A percentile compares a stretch with the other conserved stretches of the same genome.
Evolutionary conservation across 176 grass and related monocot genomes (phyloP).

Genomic region (Sorghum bicolor): DNA sequence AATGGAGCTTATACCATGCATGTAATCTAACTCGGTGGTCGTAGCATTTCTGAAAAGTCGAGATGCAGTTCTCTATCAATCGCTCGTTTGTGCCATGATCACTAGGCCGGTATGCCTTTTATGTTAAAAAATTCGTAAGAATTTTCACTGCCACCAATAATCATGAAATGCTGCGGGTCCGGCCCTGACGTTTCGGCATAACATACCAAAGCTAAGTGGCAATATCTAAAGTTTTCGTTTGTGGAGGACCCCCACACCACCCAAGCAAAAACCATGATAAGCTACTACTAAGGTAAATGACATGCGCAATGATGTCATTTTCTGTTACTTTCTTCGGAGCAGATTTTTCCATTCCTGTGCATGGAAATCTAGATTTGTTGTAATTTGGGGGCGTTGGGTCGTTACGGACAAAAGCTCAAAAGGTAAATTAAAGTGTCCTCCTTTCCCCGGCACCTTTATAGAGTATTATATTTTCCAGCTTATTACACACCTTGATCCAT

Average conservation of each 20-base stretch:
- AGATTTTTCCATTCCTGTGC: background rate
- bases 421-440: background rate
- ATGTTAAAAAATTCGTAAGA: background rate
- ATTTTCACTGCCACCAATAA: background rate
- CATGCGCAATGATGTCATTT: constrained; percentile 46
- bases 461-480: background rate
- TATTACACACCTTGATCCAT: background rate
- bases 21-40: background rate
- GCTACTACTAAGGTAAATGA: constrained; percentile 9
- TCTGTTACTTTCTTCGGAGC: background rate
- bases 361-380: background rate
- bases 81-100: background rate
- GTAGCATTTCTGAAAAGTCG: background rate
- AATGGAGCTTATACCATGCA: background rate
- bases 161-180: background rate
- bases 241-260: too few relatives aligned
- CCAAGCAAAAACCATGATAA: too few relatives aligned
- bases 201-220: background rate
- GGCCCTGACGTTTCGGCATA: constrained; percentile 16
- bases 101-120: background rate
- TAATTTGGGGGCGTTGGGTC: background rate
- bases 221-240: background rate
- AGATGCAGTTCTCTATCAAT: background rate
- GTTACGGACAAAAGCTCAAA: constrained; percentile 8
- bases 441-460: background rate